Conservation (phyloP, 108 stramenopile genomes). For the Cyclotella sp. region DNA sequence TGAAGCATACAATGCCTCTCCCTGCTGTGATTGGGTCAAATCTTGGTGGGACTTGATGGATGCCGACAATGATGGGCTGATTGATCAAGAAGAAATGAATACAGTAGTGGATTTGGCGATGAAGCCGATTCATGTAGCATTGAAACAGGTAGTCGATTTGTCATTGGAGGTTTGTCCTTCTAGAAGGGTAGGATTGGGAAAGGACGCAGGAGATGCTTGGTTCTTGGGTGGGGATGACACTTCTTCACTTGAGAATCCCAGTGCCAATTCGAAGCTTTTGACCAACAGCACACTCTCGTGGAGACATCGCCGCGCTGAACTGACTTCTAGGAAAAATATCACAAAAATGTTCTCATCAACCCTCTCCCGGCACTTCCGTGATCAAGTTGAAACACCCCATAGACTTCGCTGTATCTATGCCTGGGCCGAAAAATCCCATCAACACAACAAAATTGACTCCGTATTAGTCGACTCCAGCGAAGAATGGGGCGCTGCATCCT, state of each 20-base stretch:
- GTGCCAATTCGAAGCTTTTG: neutral
- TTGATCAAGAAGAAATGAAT: conserved; percentile 90
- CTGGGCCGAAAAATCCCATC: conserved; percentile 90
- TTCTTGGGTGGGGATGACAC: conserved; percentile 34
- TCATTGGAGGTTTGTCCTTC: conserved; percentile 51
- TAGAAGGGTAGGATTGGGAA: conserved; percentile 30
- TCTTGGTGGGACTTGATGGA: conserved; percentile 84
- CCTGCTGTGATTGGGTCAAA: conserved; percentile 59
- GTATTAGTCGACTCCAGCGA: conserved; percentile 73
- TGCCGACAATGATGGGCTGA: conserved; percentile 75
- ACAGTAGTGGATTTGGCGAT: conserved; percentile 63
- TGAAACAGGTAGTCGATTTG: conserved; percentile 49
- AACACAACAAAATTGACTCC: conserved; percentile 77
- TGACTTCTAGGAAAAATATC: conserved; percentile 58
- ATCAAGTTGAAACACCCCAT: conserved; percentile 88
- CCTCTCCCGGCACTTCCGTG: conserved; percentile 69
- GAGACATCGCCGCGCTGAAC: conserved; percentile 70
- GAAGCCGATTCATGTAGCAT: conserved; percentile 61
- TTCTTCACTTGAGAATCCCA: conserved; percentile 15
- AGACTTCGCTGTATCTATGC: conserved; percentile 89
- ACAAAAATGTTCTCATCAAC: conserved; percentile 62
- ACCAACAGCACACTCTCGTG: conserved; percentile 54
- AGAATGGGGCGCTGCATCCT: conserved; percentile 57
- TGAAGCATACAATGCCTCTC: conserved; percentile 48
- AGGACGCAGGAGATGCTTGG: conserved; percentile 27